Conservation (phyloP, 2,329 filamentous ascomycete species). For the Aspergillus thermomutatus region DNA sequence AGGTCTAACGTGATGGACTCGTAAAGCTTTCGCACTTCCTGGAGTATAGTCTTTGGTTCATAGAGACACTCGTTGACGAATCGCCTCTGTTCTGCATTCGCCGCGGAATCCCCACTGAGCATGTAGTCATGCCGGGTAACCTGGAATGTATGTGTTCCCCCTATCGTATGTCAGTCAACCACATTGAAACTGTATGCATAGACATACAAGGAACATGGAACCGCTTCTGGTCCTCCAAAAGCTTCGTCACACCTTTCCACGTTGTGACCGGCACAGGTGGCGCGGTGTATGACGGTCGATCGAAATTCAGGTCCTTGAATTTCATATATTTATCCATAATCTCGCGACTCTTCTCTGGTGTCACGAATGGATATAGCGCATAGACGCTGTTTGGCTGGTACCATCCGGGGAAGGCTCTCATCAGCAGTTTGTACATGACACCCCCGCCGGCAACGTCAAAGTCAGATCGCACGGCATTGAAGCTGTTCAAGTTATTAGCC, state of each 20-base stretch:
- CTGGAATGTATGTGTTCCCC: conserved; percentile 4
- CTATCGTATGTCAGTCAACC: not conserved
- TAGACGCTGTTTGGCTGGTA: conserved; percentile 7
- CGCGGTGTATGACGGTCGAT: not conserved
- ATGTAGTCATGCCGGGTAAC: conserved; percentile 3
- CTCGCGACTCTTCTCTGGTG: not conserved
- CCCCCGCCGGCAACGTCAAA: conserved; percentile 4
- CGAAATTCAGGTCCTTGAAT: not conserved
- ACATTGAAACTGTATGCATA: not conserved
- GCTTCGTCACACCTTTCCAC: not conserved
- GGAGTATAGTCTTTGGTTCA: not conserved
- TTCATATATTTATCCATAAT: not conserved
- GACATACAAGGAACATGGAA: conserved; percentile 4
- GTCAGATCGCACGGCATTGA: not conserved
- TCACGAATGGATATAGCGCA: conserved; percentile 5
- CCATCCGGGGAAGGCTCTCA: conserved; percentile 5
- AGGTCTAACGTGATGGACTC: not conserved
- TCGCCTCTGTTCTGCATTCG: not conserved
- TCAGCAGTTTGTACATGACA: conserved; percentile 5
- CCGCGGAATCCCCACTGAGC: not conserved
- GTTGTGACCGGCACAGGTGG: not conserved
- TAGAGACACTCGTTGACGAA: conserved; percentile 3
- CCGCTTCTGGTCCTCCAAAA: conserved; percentile 1
- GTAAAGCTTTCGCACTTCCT: conserved; percentile 2
- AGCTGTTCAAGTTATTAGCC: not conserved